These are phyloP conservation scores for Xylariaceae sp. DNA, from an alignment of 2,329 filamentous ascomycete species.

Conservation along the genomic window DNA sequence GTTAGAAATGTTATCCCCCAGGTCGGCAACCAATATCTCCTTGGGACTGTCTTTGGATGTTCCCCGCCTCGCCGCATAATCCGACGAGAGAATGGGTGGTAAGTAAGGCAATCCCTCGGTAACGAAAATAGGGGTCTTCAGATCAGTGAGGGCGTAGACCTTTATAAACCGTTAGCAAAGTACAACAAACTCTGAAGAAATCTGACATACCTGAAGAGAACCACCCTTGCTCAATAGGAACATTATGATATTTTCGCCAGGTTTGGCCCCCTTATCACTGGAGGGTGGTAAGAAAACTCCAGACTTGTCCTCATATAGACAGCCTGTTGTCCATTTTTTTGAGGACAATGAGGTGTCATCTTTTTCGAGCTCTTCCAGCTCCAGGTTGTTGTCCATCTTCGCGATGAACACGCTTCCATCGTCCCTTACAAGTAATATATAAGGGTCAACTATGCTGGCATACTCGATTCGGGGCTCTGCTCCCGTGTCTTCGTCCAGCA, in stretches of 20 bases:
- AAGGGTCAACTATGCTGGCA: conserved; percentile 82
- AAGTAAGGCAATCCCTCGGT: conserved; percentile 74
- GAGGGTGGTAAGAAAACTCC: conserved; percentile 47
- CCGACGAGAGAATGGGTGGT: conserved; percentile 67
- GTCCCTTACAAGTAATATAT: conserved; percentile 75
- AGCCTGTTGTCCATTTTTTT: conserved; percentile 77
- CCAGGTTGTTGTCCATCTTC: conserved; percentile 72
- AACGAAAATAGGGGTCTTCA: conserved; percentile 65
- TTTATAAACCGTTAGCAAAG: conserved; percentile 34
- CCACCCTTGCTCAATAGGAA: conserved; percentile 75
- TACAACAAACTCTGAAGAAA: neutral
- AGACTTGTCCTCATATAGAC: conserved; percentile 66
- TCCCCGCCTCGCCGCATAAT: conserved; percentile 64
- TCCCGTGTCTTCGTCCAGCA: conserved; percentile 85
- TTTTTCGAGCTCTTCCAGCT: conserved; percentile 75
- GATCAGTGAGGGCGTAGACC: conserved; percentile 71
- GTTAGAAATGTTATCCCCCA: conserved; percentile 67
- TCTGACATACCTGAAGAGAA: conserved; percentile 61
- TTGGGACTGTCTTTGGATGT: conserved; percentile 66
- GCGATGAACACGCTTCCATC: conserved; percentile 76
- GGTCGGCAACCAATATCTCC: conserved; percentile 77
- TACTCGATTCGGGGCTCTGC: conserved; percentile 72
- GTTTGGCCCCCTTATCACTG: conserved; percentile 37
- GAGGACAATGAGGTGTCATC: conserved; percentile 50
- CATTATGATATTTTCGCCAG: conserved; percentile 55